Base-by-base conservation (phyloP, 768 basidiomycete genomes). In the Tylopilus vinaceipallidus region DNA sequence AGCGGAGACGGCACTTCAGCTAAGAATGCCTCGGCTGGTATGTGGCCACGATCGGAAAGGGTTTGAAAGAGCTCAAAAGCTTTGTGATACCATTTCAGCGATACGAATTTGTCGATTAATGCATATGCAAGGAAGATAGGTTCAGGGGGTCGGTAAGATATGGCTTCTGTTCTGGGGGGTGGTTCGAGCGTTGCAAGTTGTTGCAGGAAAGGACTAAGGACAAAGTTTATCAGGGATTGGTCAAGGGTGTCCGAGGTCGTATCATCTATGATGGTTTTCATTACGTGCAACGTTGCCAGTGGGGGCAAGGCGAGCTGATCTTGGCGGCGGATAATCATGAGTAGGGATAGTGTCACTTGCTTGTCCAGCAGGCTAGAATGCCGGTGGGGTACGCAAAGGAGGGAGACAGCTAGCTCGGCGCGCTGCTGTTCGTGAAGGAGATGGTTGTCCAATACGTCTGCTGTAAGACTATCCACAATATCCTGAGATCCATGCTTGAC, bases 41-140 rank as follows among this genome's bases (percentile, higher is more conserved):
- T 66, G 47, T 71, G 69, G 4, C 70, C 68, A 14, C 56, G 63
- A 14, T 77, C 60, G 17, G 78, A 70, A 30, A 88, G 74, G 14
- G 64, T 50, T 35, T 76, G 74, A 54, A 86, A 78, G 16, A 86
- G 49, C 3, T 71, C 58, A 29, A 82, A 63, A 4, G 79, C 76
- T 27, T 64, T 54, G 12, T 60, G 53, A 44, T 73, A 53, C 34
- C 70, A 63, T 4, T 67, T 64, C 38, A 69, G 47, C 14, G 55
- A 45, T 1, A 79, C 62, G 36, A 83, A 69, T 45, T 70, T 71
- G 41, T 74, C 66, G n/a, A 77, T 53, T 36, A 79, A 60, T 27
- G 55, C 53, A 54, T 80, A 84, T 8, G 79, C 60, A 11, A 67
- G 56, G 42, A 66, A 69, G 22, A 76, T 66, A 22, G 71, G 47